Evolutionary conservation across 2,329 filamentous ascomycete species (phyloP).

Genomic region (Clonostachys byssicola): DNA sequence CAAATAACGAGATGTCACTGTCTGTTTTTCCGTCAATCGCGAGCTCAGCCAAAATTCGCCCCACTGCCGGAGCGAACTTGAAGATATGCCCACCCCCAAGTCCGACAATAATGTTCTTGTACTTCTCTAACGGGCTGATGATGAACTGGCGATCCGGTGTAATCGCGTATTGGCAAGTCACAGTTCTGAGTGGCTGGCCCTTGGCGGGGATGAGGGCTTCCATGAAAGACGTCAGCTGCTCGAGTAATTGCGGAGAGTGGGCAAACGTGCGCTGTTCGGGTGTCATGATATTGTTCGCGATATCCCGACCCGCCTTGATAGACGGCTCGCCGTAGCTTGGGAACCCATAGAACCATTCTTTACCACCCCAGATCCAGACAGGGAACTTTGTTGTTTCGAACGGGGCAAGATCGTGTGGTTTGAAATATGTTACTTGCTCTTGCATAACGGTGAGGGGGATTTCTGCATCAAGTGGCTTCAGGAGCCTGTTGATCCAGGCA

Average conservation of each 20-base stretch:
- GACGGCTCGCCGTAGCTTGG: conserved; percentile 8
- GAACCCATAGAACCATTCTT: conserved; percentile 5
- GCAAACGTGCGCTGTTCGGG: conserved; percentile 4
- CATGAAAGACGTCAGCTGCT: not conserved
- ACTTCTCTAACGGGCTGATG: conserved; percentile 9
- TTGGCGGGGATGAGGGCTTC: not conserved
- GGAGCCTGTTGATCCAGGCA: conserved; percentile 7
- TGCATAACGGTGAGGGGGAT: conserved; percentile 21
- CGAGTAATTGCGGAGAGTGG: conserved; percentile 3
- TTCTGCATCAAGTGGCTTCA: conserved; percentile 3
- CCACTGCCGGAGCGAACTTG: conserved; percentile 16
- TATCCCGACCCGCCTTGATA: conserved; percentile 6
- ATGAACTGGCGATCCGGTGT: conserved; percentile 14
- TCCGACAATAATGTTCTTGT: conserved; percentile 9
- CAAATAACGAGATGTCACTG: conserved; percentile 10
- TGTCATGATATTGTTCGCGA: conserved; percentile 5
- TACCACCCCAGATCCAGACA: conserved; percentile 3
- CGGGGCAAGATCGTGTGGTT: conserved; percentile 1
- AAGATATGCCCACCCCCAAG: conserved; percentile 13
- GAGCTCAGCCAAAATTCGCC: conserved; percentile 13
- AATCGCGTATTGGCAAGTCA: conserved; percentile 15
- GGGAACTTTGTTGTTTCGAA: conserved; percentile 5
- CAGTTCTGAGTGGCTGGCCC: conserved; percentile 7
- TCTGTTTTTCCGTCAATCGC: conserved; percentile 12
- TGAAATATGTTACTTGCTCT: conserved; percentile 9